Evolutionary conservation across 305 asterid genomes (phyloP).

Genomic region (Ilex paraguariensis): DNA sequence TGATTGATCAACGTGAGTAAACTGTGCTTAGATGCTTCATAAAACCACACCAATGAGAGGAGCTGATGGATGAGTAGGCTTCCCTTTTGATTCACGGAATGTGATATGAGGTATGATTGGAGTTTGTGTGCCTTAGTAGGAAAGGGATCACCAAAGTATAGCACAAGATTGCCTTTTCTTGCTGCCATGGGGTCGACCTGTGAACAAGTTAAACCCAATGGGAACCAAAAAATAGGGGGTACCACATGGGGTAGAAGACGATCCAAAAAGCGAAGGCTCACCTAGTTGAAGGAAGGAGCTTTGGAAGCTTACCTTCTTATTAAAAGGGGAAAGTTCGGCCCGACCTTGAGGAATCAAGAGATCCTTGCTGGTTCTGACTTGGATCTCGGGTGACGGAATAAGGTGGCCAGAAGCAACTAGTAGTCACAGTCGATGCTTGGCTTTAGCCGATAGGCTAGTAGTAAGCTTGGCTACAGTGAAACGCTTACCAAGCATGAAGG

Average conservation of each 20-base stretch:
- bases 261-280: too few relatives aligned
- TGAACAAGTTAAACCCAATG: neutral
- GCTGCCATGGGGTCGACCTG: neutral
- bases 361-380: constrained; percentile 7
- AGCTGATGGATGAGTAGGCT: constrained; percentile 2
- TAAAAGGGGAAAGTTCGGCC: too few relatives aligned
- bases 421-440: constrained; percentile 4
- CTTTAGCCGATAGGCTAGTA: too few relatives aligned
- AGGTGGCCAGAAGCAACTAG: constrained; percentile 11
- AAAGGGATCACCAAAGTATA: neutral
- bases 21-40: constrained; percentile 1
- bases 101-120: neutral
- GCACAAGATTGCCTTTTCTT: neutral
- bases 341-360: constrained; percentile 6
- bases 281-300: too few relatives aligned
- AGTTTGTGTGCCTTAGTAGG: neutral
- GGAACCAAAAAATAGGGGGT: neutral
- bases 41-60: neutral
- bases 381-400: constrained; percentile 13
- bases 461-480: too few relatives aligned
- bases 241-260: neutral
- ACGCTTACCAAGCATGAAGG: too few relatives aligned
- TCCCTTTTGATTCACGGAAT: neutral
- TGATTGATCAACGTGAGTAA: neutral
- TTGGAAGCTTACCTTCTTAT: too few relatives aligned